phyloP scores from a whole-genome alignment of 2,329 filamentous ascomycete genomes.

The Pseudocercospora cruenta region DNA sequence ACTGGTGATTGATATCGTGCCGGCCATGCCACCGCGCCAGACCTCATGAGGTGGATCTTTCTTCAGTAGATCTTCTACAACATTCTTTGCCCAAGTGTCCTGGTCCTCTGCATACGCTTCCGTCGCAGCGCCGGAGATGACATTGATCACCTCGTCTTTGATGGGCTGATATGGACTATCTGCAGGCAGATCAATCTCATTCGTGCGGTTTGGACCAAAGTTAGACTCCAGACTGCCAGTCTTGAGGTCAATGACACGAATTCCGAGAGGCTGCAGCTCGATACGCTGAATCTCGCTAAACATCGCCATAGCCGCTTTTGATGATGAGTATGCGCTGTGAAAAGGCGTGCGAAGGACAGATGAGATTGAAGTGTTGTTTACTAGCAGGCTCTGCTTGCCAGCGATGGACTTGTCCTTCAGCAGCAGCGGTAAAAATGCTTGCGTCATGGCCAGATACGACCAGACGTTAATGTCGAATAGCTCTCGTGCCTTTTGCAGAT shows the following conservation, averaged over 20 bases:
- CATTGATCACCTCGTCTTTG: slow-evolving; percentile 17
- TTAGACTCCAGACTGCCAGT: slow-evolving; percentile 29
- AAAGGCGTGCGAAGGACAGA: slow-evolving; percentile 38
- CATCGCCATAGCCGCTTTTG: slow-evolving; percentile 28
- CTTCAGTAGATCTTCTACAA: slow-evolving; percentile 23
- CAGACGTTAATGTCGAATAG: slow-evolving; percentile 43
- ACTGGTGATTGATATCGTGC: slow-evolving; percentile 1
- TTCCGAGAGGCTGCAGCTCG: slow-evolving; percentile 31
- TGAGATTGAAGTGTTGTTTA: slow-evolving; percentile 44
- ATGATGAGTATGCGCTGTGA: slow-evolving; percentile 38
- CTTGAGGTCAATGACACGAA: slow-evolving; percentile 29
- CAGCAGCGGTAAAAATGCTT: slow-evolving; percentile 38
- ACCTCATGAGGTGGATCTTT: slow-evolving; percentile 17
- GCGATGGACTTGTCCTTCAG: slow-evolving; percentile 35
- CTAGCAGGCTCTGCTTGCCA: slow-evolving; percentile 39
- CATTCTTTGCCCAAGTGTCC: slow-evolving; percentile 24
- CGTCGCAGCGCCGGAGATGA: slow-evolving; percentile 12
- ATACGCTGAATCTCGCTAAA: slow-evolving; percentile 28
- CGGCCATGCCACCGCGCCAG: slow-evolving; percentile 15
- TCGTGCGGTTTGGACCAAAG: slow-evolving; percentile 10
- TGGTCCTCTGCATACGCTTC: slow-evolving; percentile 17
- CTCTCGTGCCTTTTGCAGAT: slow-evolving; percentile 31
- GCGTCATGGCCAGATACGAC: slow-evolving; percentile 32
- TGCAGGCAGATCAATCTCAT: slow-evolving; percentile 12
- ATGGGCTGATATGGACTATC: slow-evolving; percentile 18